These are phyloP conservation scores for Septoria linicola DNA, from an alignment of 2,329 filamentous ascomycete genomes.

Conservation along the genomic window DNA sequence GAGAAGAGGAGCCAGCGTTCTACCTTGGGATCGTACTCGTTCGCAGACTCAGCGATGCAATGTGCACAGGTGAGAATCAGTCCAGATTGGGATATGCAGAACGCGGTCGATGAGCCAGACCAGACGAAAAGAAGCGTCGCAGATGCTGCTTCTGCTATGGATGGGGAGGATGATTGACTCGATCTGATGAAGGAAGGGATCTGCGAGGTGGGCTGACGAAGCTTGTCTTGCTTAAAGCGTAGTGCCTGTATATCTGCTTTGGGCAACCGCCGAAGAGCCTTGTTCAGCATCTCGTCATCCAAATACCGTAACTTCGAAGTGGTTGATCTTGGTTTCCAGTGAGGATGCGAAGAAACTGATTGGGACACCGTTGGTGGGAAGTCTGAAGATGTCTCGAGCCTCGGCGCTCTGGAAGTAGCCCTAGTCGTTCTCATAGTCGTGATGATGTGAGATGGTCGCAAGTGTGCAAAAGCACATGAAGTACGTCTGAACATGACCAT, in stretches of 20 bases:
- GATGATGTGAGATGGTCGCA: neutral
- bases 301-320: neutral
- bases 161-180: neutral
- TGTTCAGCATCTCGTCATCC: neutral
- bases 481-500: no score
- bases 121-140: conserved; percentile 50
- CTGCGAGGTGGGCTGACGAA: conserved; percentile 15
- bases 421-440: neutral
- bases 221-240: conserved; percentile 17
- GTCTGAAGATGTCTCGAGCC: neutral
- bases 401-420: neutral
- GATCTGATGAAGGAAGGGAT: conserved; percentile 8
- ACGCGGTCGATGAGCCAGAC: conserved; percentile 52
- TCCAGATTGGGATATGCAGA: conserved; percentile 49
- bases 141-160: conserved; percentile 13
- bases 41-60: conserved; percentile 48
- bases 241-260: conserved; percentile 4
- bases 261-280: neutral
- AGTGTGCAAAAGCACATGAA: neutral
- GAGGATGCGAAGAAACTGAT: no score
- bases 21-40: conserved; percentile 37
- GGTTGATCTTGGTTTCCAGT: neutral
- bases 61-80: conserved; percentile 54
- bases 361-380: neutral
- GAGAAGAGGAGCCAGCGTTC: conserved; percentile 47